Evolutionary conservation across 2,329 filamentous ascomycete species (phyloP).

Genomic region (Penicillium sp.): DNA sequence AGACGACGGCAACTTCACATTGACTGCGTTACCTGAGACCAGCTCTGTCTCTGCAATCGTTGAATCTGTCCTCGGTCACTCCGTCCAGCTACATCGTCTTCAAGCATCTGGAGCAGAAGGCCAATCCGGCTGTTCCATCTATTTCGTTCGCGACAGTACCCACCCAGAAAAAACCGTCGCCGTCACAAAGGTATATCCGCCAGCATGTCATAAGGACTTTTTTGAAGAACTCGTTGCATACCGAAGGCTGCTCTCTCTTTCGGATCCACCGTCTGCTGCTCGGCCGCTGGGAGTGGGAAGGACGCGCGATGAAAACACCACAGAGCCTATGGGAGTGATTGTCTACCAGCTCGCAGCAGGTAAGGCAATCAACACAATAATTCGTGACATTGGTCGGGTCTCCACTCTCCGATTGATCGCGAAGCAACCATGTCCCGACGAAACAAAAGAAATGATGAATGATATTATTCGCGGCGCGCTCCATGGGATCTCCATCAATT

Average conservation of each 20-base stretch:
- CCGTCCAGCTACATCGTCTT: neutral
- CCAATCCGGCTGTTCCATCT: conserved; percentile 1
- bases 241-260: neutral
- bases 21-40: neutral
- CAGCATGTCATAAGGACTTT: neutral
- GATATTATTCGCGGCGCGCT: neutral
- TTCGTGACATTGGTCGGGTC: neutral
- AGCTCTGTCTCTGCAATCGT: neutral
- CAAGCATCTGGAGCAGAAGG: conserved; percentile 2
- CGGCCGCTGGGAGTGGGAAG: neutral
- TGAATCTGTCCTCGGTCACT: conserved; percentile 1
- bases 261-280: neutral
- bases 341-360: conserved; percentile 1
- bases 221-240: conserved; percentile 2
- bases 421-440: neutral
- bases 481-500: neutral
- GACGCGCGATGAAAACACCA: neutral
- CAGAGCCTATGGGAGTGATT: neutral
- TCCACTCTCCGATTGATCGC: neutral
- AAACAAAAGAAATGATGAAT: neutral
- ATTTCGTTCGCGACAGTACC: neutral
- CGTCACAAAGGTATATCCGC: neutral
- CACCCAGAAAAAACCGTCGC: neutral
- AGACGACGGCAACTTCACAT: neutral
- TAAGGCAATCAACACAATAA: neutral